Conservation (phyloP, 2,329 filamentous ascomycete species). For the Xylaria hypoxylon region DNA sequence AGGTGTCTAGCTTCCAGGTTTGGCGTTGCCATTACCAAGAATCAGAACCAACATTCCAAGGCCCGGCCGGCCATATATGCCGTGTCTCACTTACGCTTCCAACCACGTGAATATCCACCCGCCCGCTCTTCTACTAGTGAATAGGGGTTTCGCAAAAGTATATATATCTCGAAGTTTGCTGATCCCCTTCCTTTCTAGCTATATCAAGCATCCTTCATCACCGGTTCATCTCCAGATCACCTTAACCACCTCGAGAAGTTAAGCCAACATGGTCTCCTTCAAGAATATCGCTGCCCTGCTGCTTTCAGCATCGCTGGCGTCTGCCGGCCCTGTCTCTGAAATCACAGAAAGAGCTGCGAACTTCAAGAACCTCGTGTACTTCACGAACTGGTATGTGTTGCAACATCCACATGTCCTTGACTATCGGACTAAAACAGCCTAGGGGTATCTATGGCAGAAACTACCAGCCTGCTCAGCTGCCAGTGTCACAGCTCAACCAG, state of each 20-base stretch:
- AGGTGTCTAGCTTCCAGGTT: slow-evolving; percentile 33
- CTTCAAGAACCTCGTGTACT: slow-evolving; percentile 61
- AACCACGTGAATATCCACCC: slow-evolving; percentile 41
- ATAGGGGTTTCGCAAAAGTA: slow-evolving; percentile 25
- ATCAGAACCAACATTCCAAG: slow-evolving; percentile 33
- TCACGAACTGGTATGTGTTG: slow-evolving; percentile 60
- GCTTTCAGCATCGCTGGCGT: slow-evolving; percentile 45
- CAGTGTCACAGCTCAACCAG: slow-evolving; percentile 77
- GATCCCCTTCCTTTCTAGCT: slow-evolving; percentile 24
- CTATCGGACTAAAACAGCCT: slow-evolving; percentile 18
- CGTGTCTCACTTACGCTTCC: slow-evolving; percentile 33
- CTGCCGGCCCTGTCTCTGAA: slow-evolving; percentile 41
- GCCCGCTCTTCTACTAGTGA: slow-evolving; percentile 11
- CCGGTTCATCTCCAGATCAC: slow-evolving; percentile 25
- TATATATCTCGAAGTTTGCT: slow-evolving; percentile 38
- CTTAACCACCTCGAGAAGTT: slow-evolving; percentile 25
- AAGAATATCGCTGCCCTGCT: slow-evolving; percentile 43
- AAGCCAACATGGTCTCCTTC: slow-evolving; percentile 45
- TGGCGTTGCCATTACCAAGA: slow-evolving; percentile 17
- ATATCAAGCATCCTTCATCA: slow-evolving; percentile 20
- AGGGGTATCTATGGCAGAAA: slow-evolving; percentile 80
- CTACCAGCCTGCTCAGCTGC: slow-evolving; percentile 77
- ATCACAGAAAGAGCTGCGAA: slow-evolving; percentile 44
- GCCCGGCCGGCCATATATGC: slow-evolving; percentile 21
- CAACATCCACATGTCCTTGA: neutral